phyloP scores from a whole-genome alignment of 1,139 yeast species.

The Protomyces inouyei region DNA sequence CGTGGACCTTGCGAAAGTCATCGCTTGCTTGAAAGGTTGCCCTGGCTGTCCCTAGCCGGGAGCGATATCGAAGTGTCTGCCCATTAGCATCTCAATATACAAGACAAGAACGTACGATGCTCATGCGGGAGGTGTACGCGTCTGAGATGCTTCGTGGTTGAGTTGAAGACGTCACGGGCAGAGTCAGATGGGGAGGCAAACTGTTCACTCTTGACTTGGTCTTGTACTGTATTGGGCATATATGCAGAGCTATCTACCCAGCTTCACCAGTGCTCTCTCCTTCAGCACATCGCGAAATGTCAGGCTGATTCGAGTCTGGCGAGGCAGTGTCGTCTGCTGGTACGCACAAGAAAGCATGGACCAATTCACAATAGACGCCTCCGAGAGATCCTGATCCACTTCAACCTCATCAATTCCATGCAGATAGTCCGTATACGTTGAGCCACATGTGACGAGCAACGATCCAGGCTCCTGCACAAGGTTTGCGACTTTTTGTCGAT shows the following conservation, averaged over 20 bases:
- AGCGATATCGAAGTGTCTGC: conserved; percentile 23
- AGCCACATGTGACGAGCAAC: conserved; percentile 24
- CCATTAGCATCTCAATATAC: background rate
- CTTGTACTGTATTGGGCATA: too few relatives aligned
- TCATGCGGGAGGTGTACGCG: background rate
- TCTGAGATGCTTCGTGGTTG: too few relatives aligned
- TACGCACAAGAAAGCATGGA: background rate
- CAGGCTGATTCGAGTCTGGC: conserved; percentile 26
- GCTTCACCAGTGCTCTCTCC: background rate
- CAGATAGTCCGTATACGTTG: conserved; percentile 16
- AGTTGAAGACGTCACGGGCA: too few relatives aligned
- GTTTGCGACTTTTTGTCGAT: background rate
- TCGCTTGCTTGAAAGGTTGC: conserved; percentile 1
- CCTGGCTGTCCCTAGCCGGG: conserved; percentile 7
- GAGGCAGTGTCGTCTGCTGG: background rate
- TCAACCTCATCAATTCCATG: conserved; percentile 27
- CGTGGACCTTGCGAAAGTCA: conserved; percentile 7
- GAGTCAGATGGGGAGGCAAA: too few relatives aligned
- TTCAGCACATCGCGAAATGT: conserved; percentile 28
- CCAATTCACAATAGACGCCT: conserved; percentile 27
- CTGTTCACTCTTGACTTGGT: too few relatives aligned
- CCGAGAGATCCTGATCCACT: conserved; percentile 13
- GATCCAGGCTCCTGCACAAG: conserved; percentile 32
- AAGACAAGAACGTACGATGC: background rate
- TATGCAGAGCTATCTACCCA: background rate